These are phyloP conservation scores for Fusarium sp. DNA, from an alignment of 2,329 filamentous ascomycete species.

Conservation along the genomic window DNA sequence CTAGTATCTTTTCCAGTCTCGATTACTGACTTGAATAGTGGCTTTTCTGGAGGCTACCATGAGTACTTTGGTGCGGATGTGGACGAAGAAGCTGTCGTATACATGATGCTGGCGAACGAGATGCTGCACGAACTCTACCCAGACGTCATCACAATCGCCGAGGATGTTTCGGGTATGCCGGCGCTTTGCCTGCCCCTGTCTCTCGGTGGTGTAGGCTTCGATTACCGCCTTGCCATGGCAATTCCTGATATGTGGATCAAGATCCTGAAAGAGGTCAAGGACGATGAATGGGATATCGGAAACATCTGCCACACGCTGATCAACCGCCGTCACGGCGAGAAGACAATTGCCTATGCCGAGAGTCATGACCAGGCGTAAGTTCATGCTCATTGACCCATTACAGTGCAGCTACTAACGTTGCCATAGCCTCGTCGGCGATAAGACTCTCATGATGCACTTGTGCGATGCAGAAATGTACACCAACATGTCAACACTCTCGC, in stretches of 20 bases:
- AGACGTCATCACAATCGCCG: slow-evolving; percentile 89
- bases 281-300: slow-evolving; percentile 92
- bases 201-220: slow-evolving; percentile 93
- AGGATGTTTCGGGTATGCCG: slow-evolving; percentile 99
- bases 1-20: neutral
- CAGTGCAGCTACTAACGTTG: slow-evolving; percentile 43
- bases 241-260: slow-evolving; percentile 99
- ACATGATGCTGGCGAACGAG: slow-evolving; percentile 97
- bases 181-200: slow-evolving; percentile 90
- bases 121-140: slow-evolving; percentile 94
- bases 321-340: slow-evolving; percentile 94
- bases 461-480: slow-evolving; percentile 98
- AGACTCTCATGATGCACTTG: slow-evolving; percentile 97
- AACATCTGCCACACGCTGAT: slow-evolving; percentile 89
- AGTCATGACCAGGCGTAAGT: slow-evolving; percentile 97
- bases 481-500: slow-evolving; percentile 90
- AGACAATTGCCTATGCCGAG: slow-evolving; percentile 98
- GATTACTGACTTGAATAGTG: slow-evolving; percentile 64
- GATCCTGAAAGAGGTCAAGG: slow-evolving; percentile 92
- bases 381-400: slow-evolving; percentile 16
- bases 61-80: slow-evolving; percentile 94
- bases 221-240: slow-evolving; percentile 97
- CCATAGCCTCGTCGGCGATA: slow-evolving; percentile 90
- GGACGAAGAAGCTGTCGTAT: slow-evolving; percentile 93
- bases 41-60: slow-evolving; percentile 97